Conservation (phyloP, 1,284 basidiomycete species). For the Cutaneotrichosporon dermatis region DNA sequence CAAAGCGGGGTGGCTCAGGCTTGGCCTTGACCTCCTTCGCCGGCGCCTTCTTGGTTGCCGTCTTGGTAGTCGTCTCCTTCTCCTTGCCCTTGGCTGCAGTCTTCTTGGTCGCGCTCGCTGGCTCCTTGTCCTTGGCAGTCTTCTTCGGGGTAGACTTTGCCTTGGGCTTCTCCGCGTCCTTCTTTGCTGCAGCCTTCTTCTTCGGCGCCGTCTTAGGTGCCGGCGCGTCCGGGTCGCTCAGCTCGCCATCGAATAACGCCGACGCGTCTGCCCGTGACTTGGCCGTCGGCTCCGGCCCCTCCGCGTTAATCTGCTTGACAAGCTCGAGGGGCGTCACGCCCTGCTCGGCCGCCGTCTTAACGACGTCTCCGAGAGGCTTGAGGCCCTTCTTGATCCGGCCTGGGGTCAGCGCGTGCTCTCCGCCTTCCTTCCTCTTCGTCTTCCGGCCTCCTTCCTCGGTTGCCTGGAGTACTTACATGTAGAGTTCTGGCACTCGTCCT, state of each 20-base stretch:
- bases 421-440: not conserved
- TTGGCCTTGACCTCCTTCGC: conserved; percentile 11
- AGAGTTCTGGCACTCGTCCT: conserved; percentile 30
- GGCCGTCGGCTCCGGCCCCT: not conserved
- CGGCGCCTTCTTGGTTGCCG: conserved; percentile 9
- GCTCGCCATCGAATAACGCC: conserved; percentile 9
- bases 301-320: conserved; percentile 7
- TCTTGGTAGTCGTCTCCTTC: not conserved
- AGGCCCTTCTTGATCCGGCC: conserved; percentile 35
- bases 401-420: conserved; percentile 7
- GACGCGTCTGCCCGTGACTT: not conserved
- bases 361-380: conserved; percentile 24
- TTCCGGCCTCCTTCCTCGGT: too few relatives aligned
- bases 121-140: conserved; percentile 6
- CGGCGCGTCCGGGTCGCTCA: conserved; percentile 15
- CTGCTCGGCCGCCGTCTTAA: conserved; percentile 15
- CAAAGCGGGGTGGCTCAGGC: not conserved
- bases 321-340: conserved; percentile 13
- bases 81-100: conserved; percentile 12
- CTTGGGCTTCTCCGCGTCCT: not conserved
- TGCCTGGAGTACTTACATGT: conserved; percentile 23
- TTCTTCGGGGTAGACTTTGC: conserved; percentile 7
- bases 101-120: conserved; percentile 8
- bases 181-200: conserved; percentile 10
- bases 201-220: conserved; percentile 3